Percentiles rank a stretch among this genome's conserved stretches.
phyloP scores from a whole-genome alignment of 768 basidiomycete genomes.

The Tricholoma sp. region DNA sequence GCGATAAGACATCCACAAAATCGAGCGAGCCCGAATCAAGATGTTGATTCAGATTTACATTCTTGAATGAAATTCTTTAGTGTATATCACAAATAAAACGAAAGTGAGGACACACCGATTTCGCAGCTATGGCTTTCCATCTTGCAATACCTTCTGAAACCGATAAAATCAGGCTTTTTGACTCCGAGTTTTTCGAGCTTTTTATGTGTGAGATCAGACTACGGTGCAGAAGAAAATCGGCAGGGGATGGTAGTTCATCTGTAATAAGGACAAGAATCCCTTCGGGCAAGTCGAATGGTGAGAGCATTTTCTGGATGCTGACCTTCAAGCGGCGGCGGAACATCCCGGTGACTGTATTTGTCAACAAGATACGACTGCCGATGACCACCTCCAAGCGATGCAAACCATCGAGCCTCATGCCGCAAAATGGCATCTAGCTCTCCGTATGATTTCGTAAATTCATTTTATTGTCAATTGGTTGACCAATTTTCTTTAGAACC shows the following conservation, averaged over 20 bases:
- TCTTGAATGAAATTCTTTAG: too few species aligned
- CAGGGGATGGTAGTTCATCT: constrained; percentile 65
- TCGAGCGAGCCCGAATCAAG: constrained; percentile 35
- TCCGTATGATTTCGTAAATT: constrained; percentile 6
- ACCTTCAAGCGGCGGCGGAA: too few species aligned
- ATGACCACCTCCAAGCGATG: constrained; percentile 56
- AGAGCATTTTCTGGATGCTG: constrained; percentile 31
- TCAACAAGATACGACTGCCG: too few species aligned
- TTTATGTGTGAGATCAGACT: constrained; percentile 51
- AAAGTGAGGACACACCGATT: constrained; percentile 44
- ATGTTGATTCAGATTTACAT: constrained; percentile 33
- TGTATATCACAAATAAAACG: background rate
- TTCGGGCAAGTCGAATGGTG: constrained; percentile 48
- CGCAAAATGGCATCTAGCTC: constrained; percentile 27
- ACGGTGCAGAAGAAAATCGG: constrained; percentile 66
- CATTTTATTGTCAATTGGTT: constrained; percentile 1
- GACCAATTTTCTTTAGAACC: background rate
- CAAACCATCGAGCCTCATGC: constrained; percentile 59
- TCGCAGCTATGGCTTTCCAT: constrained; percentile 61
- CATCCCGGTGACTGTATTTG: too few species aligned
- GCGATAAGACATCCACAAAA: constrained; percentile 50
- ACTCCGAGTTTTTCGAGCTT: constrained; percentile 17
- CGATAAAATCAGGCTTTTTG: constrained; percentile 47
- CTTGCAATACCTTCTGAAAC: constrained; percentile 49
- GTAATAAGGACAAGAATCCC: constrained; percentile 57